A percentile compares a stretch with the other conserved stretches of the same genome.
These are phyloP conservation scores for Microglena sp. DNA, from an alignment of 139 green algal genomes.

Conservation along the genomic window DNA sequence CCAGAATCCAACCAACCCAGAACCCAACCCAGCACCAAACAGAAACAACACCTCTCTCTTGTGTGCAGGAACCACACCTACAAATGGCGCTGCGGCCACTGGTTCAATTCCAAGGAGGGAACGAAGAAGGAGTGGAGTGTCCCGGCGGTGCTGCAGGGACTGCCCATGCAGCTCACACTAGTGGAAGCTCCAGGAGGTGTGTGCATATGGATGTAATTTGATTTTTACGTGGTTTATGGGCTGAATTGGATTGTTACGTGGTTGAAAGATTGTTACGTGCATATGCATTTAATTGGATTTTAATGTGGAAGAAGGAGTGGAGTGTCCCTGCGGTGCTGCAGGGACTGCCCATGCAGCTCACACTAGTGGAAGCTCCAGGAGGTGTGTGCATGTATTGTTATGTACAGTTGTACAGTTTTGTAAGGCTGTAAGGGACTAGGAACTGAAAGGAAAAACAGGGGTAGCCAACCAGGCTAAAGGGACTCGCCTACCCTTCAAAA, in stretches of 20 bases:
- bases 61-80: constrained; percentile 16
- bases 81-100: constrained; percentile 33
- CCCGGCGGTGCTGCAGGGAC: constrained; percentile 1
- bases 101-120: constrained; percentile 36
- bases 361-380: constrained; percentile 19
- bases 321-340: constrained; percentile 3
- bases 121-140: constrained; percentile 31
- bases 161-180: constrained; percentile 18
- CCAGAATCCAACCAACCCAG: too few species aligned
- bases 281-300: too few species aligned
- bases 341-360: constrained; percentile 14
- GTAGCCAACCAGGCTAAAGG: too few species aligned
- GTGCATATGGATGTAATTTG: neutral
- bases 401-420: too few species aligned
- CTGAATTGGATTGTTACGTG: too few species aligned
- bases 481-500: too few species aligned
- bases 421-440: too few species aligned
- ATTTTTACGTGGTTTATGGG: too few species aligned
- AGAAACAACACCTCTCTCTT: neutral
- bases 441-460: too few species aligned
- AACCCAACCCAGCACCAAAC: neutral
- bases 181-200: constrained; percentile 21
- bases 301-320: constrained; percentile 40
- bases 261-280: too few species aligned
- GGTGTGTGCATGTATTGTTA: constrained; percentile 1